Percentiles rank a stretch among this genome's conserved stretches.
Conservation (phyloP, 1,284 basidiomycete genomes). For the Coriolopsis trogii region DNA sequence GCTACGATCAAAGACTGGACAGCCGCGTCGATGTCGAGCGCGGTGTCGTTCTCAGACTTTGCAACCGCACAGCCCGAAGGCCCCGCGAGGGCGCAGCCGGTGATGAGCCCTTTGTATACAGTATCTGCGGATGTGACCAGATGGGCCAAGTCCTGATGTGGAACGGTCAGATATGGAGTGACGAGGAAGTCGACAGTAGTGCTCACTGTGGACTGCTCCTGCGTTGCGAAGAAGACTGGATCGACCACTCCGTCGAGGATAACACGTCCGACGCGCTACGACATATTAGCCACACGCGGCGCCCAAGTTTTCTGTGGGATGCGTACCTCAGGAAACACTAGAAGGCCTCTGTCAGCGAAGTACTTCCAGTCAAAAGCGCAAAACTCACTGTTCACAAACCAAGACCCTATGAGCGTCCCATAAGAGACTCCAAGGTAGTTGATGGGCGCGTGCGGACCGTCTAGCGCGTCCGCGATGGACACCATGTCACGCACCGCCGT, state of each 20-base stretch:
- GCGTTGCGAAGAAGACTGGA: neutral
- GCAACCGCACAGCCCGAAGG: neutral
- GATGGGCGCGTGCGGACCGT: slow-evolving; percentile 10
- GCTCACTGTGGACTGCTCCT: slow-evolving; percentile 1
- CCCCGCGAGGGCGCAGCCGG: neutral
- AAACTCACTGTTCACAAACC: slow-evolving; percentile 11
- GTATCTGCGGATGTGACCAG: neutral
- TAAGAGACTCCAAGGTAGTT: slow-evolving; percentile 21
- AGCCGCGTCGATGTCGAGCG: neutral
- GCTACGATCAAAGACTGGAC: neutral
- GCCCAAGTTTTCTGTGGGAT: neutral
- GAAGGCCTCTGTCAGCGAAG: neutral
- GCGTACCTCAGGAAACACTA: slow-evolving; percentile 20
- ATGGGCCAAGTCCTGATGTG: neutral
- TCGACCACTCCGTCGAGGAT: slow-evolving; percentile 18
- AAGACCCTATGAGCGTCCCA: slow-evolving; percentile 16
- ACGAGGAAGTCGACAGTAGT: neutral
- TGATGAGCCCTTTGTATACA: neutral
- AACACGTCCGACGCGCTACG: slow-evolving; percentile 17
- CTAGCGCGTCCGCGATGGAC: slow-evolving; percentile 18
- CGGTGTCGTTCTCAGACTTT: neutral
- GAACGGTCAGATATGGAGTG: neutral
- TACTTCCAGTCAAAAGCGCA: neutral
- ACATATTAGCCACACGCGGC: neutral
- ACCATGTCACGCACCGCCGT: slow-evolving; percentile 21